Evolutionary conservation across 2,329 filamentous ascomycete genomes (phyloP).

Genomic region (Lecanicillium sp.): DNA sequence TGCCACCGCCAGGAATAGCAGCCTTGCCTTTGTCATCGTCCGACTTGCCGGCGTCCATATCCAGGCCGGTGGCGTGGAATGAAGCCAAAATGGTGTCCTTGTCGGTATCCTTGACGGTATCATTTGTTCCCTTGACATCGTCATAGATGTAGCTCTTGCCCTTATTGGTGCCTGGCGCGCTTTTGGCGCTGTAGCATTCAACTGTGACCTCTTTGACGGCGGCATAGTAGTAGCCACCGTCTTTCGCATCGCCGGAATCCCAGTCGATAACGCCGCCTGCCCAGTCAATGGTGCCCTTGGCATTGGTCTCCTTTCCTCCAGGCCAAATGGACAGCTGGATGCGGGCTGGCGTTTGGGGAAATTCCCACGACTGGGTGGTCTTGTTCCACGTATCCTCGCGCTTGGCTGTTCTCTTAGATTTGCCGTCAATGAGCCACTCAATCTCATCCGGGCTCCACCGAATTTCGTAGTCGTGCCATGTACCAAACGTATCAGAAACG

Average conservation of each 20-base stretch:
- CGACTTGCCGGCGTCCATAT: conserved; percentile 50
- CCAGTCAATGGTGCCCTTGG: conserved; percentile 80
- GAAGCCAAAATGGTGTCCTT: conserved; percentile 70
- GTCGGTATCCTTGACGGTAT: conserved; percentile 68
- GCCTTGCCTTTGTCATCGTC: conserved; percentile 15
- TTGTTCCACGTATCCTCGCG: conserved; percentile 79
- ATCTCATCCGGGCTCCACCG: conserved; percentile 85
- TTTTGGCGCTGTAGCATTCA: conserved; percentile 67
- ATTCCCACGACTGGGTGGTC: conserved; percentile 74
- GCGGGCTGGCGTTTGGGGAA: conserved; percentile 83
- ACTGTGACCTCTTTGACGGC: conserved; percentile 71
- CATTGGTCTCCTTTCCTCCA: conserved; percentile 72
- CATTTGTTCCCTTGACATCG: conserved; percentile 57
- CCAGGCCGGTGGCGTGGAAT: conserved; percentile 70
- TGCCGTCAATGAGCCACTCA: conserved; percentile 80
- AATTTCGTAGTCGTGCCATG: conserved; percentile 87
- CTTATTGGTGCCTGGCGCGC: conserved; percentile 57
- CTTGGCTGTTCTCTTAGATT: conserved; percentile 65
- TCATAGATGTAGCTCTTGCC: conserved; percentile 72
- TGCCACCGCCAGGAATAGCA: conserved; percentile 22
- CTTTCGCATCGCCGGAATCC: conserved; percentile 63
- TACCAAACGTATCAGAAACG: conserved; percentile 61
- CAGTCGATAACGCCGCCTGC: conserved; percentile 87
- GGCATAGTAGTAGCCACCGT: conserved; percentile 83
- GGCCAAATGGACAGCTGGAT: conserved; percentile 96